Evolutionary conservation across 1,284 basidiomycete genomes (phyloP).

Genomic region (Ustilago lituana): DNA sequence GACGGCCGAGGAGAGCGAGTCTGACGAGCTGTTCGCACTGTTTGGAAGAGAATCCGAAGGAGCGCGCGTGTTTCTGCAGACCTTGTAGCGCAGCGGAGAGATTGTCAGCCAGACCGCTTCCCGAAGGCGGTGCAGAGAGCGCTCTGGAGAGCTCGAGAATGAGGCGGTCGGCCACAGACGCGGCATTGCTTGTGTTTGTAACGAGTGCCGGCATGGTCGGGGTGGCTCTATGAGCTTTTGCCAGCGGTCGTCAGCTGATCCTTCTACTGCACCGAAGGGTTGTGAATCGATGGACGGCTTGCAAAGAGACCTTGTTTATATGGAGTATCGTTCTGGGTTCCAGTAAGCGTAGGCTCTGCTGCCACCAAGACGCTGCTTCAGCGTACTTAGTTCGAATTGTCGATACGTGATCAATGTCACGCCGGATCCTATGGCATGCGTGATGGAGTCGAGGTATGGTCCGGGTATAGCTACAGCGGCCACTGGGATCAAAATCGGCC

Average conservation of each 20-base stretch:
- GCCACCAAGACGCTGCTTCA: too few relatives aligned
- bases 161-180: constrained; percentile 26
- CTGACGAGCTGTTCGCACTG: constrained; percentile 40
- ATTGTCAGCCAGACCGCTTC: constrained; percentile 3
- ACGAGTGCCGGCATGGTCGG: constrained; percentile 31
- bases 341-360: too few relatives aligned
- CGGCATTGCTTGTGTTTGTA: constrained; percentile 2
- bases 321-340: too few relatives aligned
- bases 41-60: constrained; percentile 32
- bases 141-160: constrained; percentile 23
- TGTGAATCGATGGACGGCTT: too few relatives aligned
- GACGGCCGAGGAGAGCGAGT: constrained; percentile 33
- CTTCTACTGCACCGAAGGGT: too few relatives aligned
- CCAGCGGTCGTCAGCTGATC: too few relatives aligned
- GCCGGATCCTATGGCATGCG: not conserved
- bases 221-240: too few relatives aligned
- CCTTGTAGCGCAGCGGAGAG: constrained; percentile 7
- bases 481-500: not conserved
- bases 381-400: too few relatives aligned
- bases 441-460: not conserved
- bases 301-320: too few relatives aligned
- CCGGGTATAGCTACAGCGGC: not conserved
- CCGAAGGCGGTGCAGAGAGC: constrained; percentile 22
- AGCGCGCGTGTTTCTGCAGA: constrained; percentile 26
- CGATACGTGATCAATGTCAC: not conserved